phyloP scores from a whole-genome alignment of 306 rosid species.

The Bauhinia variegata region DNA sequence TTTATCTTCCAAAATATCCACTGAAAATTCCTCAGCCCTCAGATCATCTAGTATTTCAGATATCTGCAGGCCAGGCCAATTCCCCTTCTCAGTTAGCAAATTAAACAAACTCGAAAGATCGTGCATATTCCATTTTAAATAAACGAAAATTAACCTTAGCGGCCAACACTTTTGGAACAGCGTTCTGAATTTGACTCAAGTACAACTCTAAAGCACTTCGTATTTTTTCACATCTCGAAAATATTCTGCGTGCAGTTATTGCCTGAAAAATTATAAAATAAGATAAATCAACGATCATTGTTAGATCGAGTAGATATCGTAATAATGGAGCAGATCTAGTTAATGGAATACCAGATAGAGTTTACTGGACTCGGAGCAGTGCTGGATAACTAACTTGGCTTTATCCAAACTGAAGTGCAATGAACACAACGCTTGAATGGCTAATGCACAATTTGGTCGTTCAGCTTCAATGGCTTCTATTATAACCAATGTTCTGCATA shows the following conservation, averaged over 20 bases:
- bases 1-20: constrained; percentile 49
- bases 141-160: constrained; percentile 50
- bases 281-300: not conserved
- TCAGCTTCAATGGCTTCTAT: constrained; percentile 52
- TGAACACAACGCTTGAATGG: constrained; percentile 51
- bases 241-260: constrained; percentile 45
- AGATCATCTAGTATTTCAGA: constrained; percentile 49
- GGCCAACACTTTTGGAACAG: constrained; percentile 54
- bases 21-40: constrained; percentile 43
- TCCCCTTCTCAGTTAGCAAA: constrained; percentile 8
- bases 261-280: constrained; percentile 44
- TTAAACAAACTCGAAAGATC: not conserved
- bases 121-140: not conserved
- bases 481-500: constrained; percentile 43
- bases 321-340: too few relatives aligned
- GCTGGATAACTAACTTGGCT: constrained; percentile 50
- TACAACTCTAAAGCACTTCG: constrained; percentile 39
- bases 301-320: not conserved
- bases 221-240: constrained; percentile 55
- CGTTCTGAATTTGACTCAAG: constrained; percentile 54
- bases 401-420: constrained; percentile 50
- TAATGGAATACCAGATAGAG: constrained; percentile 55
- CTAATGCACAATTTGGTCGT: constrained; percentile 53
- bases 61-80: constrained; percentile 49
- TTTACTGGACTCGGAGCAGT: constrained; percentile 60